Evolutionary conservation across 352 stramenopile genomes (phyloP), one percentile per base, ranked within the genome.

Genomic region (Phytophthora melonis): DNA sequence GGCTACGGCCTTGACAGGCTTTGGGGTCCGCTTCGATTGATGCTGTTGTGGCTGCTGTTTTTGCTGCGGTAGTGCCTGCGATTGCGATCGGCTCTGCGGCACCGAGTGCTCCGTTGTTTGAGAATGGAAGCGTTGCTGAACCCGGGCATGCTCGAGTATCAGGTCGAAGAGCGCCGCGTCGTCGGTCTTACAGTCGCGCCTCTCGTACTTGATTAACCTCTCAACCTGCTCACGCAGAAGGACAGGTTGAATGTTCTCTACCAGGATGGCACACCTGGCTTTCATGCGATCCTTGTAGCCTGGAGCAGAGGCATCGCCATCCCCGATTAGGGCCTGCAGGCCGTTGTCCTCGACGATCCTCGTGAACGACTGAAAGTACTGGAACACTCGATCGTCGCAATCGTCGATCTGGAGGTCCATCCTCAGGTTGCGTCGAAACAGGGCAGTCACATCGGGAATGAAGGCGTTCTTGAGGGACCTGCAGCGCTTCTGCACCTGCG

Each of bases 361-460:
- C 5, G 63, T 64, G 36, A 66, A 74, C 14, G 62, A 52, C 13
- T 56, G 53, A 8, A 70, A 69, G 34, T 62, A 70, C 19, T 59
- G 63, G 23, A 65, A 70, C 21, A 69, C 67, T 14, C 54, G 59
- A 14, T 41, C 47, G 23, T 74, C 60, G 47, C 41, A 69, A 55
- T 69, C 59, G 14, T 74, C 59, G 23, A 25, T 25, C 1, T 25
- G 23, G 23, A 25, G 23, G 23, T 25, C 23, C 23, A 25, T 25
- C 23, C 23, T 25, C 23, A 25, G 23, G 23, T 25, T 25, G 23
- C 23, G 23, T 25, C 23, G 23, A 25, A 25, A 25, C 23, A 25
- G 23, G 23, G 23, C 2, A 25, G 23, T 25, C 23, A 25, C 23
- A 25, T 25, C 23, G 23, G 23, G 23, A 25, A 25, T 25, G 23